Percentiles rank a stretch among this genome's conserved stretches.
These are phyloP conservation scores for Ceratobasidium sp. DNA, from an alignment of 1,284 basidiomycete species.

Conservation along the genomic window DNA sequence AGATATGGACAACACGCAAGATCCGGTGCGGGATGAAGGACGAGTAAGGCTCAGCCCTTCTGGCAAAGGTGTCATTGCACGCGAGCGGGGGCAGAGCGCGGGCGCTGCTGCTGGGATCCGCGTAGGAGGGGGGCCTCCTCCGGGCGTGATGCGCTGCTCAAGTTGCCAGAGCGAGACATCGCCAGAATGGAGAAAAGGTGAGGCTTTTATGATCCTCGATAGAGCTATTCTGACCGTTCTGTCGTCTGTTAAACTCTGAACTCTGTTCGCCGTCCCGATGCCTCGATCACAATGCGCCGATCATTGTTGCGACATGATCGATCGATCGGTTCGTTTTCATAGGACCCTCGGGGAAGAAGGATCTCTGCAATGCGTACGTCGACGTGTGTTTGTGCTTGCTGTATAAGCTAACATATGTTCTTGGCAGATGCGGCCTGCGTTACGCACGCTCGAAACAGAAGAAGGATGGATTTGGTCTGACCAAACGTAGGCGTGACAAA, in stretches of 20 bases:
- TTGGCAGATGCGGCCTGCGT: slow-evolving; percentile 75
- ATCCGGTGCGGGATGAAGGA: neutral
- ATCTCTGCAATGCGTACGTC: slow-evolving; percentile 91
- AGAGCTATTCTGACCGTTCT: neutral
- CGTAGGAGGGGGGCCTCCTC: slow-evolving; percentile 68
- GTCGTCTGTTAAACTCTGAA: neutral
- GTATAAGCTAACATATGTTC: slow-evolving; percentile 47
- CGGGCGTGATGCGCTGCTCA: slow-evolving; percentile 78
- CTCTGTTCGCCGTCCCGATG: slow-evolving; percentile 16
- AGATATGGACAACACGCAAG: slow-evolving; percentile 7
- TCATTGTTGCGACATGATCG: slow-evolving; percentile 27
- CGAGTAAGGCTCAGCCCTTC: neutral
- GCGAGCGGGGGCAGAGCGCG: slow-evolving; percentile 32
- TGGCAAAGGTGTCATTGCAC: slow-evolving; percentile 23
- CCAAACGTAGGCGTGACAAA: slow-evolving; percentile 39
- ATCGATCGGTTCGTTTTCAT: slow-evolving; percentile 13
- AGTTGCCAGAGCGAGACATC: slow-evolving; percentile 86
- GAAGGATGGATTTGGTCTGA: slow-evolving; percentile 68
- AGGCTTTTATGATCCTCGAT: slow-evolving; percentile 47
- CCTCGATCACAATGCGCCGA: slow-evolving; percentile 31
- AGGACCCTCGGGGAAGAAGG: slow-evolving; percentile 85
- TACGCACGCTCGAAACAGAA: slow-evolving; percentile 84
- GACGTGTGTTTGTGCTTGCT: slow-evolving; percentile 48
- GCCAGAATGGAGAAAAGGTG: slow-evolving; percentile 91
- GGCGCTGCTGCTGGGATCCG: slow-evolving; percentile 49